These are phyloP conservation scores for Penicillium oxalicum DNA, from an alignment of 2,329 filamentous ascomycete genomes.

Conservation along the genomic window DNA sequence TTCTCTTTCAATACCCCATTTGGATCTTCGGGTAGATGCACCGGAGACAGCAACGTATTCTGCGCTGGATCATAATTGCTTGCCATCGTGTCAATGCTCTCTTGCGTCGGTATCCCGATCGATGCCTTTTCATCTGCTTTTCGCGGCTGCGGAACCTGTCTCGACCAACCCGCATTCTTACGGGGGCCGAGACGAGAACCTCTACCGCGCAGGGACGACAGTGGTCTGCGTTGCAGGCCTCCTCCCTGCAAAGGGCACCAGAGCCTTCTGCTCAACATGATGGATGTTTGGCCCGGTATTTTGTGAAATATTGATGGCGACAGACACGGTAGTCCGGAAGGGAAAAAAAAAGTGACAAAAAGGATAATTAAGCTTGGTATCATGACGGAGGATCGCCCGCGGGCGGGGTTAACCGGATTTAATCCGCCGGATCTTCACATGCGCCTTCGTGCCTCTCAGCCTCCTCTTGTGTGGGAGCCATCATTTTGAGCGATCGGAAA, in stretches of 20 bases:
- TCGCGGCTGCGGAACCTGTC: constrained; percentile 13
- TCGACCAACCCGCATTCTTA: constrained; percentile 24
- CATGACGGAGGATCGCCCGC: constrained; percentile 15
- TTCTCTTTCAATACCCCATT: constrained; percentile 52
- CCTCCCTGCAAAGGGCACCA: constrained; percentile 15
- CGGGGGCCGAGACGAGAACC: constrained; percentile 25
- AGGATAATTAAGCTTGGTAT: constrained; percentile 1
- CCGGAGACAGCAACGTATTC: constrained; percentile 52
- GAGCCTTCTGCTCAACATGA: constrained; percentile 8
- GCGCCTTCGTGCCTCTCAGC: too few species aligned
- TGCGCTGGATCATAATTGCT: constrained; percentile 38
- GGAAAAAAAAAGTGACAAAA: background rate
- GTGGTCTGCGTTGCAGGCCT: constrained; percentile 20
- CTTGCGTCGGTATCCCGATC: constrained; percentile 5
- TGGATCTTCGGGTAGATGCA: constrained; percentile 57
- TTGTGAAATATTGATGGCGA: too few species aligned
- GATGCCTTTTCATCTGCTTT: constrained; percentile 5
- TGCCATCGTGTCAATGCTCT: constrained; percentile 33
- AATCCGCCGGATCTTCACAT: constrained; percentile 5
- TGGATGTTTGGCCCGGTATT: background rate
- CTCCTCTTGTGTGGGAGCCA: background rate
- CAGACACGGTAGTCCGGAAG: too few species aligned
- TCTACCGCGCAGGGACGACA: constrained; percentile 25
- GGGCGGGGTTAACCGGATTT: constrained; percentile 34
- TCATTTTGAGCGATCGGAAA: background rate